Base-by-base conservation (phyloP, 371 early-diverging fungal genomes). In the Mucor velutinosus region DNA sequence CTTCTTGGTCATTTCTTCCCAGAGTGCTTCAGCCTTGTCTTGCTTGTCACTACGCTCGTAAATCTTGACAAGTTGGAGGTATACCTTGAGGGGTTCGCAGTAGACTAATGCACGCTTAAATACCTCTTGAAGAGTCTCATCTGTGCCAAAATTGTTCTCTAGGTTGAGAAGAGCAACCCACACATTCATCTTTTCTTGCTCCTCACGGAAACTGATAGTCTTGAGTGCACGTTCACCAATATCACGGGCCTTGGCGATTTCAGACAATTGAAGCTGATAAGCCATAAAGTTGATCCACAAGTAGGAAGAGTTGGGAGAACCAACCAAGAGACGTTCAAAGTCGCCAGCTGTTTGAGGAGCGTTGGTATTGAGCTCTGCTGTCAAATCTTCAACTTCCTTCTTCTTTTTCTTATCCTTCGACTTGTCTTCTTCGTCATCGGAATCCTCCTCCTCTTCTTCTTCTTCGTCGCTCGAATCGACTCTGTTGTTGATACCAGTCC, bases 211-310 rank as follows among this genome's bases (percentile, higher is more conserved):
- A 65, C 85, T 87, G 68, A 99, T 98, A n/a, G 92, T 90, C 80
- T 92, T 93, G 64, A 99, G 79, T 4, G 97, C 99, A 51, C 96
- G 90, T 71, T 97, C 94, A 56, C 93, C 97, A 61, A 98, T 90
- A 58, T 88, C 89, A 37, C 98, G 93, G 7, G 98, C 98, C 70
- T 94, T 94, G 25, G 84, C 91, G 45, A 98, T 87, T 74, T 97
- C 95, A 2, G 93, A 92, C 65, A 96, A 78, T 65, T 96, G 90
- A 6, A 97, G 83, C 66, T 94, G 94, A 84, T 93, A 94, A 5
- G 98, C 96, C 98, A 99, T 99, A 75, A 94, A 99, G 79, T 97
- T 94, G 73, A 99, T 94, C 99, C 99, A 99, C 62, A 98, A 69
- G 84, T 89, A 95, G 15, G 98, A 98, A 35, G 93, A 92, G 84